Percentiles rank a stretch among this genome's conserved stretches.
phyloP scores from a whole-genome alignment of 371 early-diverging fungal species.

The Syncephalastrum sp. region DNA sequence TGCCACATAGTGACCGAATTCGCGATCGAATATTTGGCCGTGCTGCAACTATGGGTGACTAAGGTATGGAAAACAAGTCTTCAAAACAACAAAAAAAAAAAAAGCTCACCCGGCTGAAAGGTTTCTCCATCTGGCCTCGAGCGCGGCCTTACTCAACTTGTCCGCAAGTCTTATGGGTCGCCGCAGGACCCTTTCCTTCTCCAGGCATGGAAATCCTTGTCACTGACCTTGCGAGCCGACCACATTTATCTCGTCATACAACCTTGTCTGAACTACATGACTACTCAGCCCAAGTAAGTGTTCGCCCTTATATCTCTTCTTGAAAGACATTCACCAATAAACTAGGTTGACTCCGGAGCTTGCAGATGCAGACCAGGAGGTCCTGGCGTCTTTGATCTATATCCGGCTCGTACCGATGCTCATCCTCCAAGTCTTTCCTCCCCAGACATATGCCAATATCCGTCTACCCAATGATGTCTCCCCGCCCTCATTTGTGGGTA shows the following conservation, averaged over 20 bases:
- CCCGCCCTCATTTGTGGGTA: too few relatives aligned
- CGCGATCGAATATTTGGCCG: constrained; percentile 3
- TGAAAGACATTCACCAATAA: background rate
- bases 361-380: constrained; percentile 3
- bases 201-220: constrained; percentile 5
- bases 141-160: constrained; percentile 3
- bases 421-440: too few relatives aligned
- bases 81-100: background rate
- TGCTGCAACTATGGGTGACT: constrained; percentile 15
- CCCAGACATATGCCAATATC: too few relatives aligned
- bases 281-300: constrained; percentile 11
- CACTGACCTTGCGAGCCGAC: constrained; percentile 1
- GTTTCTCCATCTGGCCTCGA: background rate
- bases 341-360: constrained; percentile 6
- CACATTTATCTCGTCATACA: constrained; percentile 4
- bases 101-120: background rate
- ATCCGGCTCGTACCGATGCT: too few relatives aligned
- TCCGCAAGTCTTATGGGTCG: constrained; percentile 5
- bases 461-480: too few relatives aligned
- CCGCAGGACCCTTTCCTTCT: constrained; percentile 3
- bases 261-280: constrained; percentile 15
- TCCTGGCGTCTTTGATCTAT: too few relatives aligned
- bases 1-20: background rate
- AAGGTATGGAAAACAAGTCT: constrained; percentile 11
- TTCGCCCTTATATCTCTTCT: background rate